These are phyloP conservation scores for Stylonectria norvegica DNA, from an alignment of 2,329 filamentous ascomycete genomes.

Conservation along the genomic window DNA sequence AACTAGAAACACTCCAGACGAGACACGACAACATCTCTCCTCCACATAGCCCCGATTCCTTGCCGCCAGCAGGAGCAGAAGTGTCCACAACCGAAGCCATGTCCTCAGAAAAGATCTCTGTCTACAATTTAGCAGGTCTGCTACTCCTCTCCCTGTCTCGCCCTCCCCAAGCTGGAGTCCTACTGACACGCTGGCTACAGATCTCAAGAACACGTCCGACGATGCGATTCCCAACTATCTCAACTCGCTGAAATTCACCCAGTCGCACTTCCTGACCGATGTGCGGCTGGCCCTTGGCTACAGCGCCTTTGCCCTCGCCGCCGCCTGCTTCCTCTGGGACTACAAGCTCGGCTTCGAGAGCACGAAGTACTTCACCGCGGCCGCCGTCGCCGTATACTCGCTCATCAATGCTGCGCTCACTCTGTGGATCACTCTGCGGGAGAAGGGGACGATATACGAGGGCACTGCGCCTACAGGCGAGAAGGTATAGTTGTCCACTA, in stretches of 20 bases:
- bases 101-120: constrained; percentile 53
- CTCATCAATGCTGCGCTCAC: constrained; percentile 74
- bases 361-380: constrained; percentile 77
- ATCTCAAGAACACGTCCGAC: constrained; percentile 95
- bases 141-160: constrained; percentile 1
- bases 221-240: constrained; percentile 94
- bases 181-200: constrained; percentile 46
- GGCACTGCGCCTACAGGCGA: constrained; percentile 65
- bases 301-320: constrained; percentile 73
- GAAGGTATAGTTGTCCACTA: constrained; percentile 47
- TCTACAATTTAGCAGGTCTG: constrained; percentile 65
- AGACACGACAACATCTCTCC: too few species aligned
- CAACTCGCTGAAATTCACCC: constrained; percentile 78
- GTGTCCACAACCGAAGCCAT: constrained; percentile 31
- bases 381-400: constrained; percentile 76
- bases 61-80: neutral
- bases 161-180: neutral
- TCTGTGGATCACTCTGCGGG: constrained; percentile 79
- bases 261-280: constrained; percentile 77
- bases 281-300: constrained; percentile 83
- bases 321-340: constrained; percentile 84
- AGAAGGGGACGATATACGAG: constrained; percentile 78
- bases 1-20: too few species aligned
- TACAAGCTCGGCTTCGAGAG: constrained; percentile 85
- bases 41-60: neutral